phyloP scores from a whole-genome alignment of 495 filamentous ascomycete species.

The Neurospora sp. region DNA sequence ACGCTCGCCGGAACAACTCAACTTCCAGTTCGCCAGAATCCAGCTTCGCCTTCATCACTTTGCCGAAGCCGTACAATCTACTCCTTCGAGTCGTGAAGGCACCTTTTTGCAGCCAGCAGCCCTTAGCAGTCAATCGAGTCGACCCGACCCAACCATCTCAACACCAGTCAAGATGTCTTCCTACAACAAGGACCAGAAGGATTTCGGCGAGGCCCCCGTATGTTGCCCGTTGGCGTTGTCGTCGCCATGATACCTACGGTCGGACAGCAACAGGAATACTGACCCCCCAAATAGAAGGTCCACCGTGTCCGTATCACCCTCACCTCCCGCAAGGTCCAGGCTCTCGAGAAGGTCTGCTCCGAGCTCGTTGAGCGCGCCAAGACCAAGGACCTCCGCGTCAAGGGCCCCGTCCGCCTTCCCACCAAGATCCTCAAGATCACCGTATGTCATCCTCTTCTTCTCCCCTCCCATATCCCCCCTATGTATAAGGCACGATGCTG shows the following conservation, averaged over 20 bases:
- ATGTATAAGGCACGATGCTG: background rate
- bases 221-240: conserved; percentile 5
- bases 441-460: conserved; percentile 19
- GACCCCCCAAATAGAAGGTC: conserved; percentile 53
- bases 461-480: no score
- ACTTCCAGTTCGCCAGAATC: background rate
- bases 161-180: conserved; percentile 58
- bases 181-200: conserved; percentile 94
- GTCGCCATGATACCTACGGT: background rate
- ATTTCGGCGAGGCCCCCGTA: conserved; percentile 51
- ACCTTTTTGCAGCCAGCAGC: conserved; percentile 3
- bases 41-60: conserved; percentile 59
- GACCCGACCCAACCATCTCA: conserved; percentile 12
- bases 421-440: conserved; percentile 96
- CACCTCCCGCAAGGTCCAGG: conserved; percentile 80
- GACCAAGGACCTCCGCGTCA: conserved; percentile 95
- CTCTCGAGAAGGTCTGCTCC: conserved; percentile 96
- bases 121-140: conserved; percentile 1
- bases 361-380: conserved; percentile 98
- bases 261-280: background rate
- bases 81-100: conserved; percentile 59
- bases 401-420: conserved; percentile 96
- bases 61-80: conserved; percentile 49
- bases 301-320: conserved; percentile 99
- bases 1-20: conserved; percentile 2